Evolutionary conservation across 2,329 filamentous ascomycete species (phyloP), one percentile per base, ranked within the genome.

Genomic region (Pseudocercospora crystallina): DNA sequence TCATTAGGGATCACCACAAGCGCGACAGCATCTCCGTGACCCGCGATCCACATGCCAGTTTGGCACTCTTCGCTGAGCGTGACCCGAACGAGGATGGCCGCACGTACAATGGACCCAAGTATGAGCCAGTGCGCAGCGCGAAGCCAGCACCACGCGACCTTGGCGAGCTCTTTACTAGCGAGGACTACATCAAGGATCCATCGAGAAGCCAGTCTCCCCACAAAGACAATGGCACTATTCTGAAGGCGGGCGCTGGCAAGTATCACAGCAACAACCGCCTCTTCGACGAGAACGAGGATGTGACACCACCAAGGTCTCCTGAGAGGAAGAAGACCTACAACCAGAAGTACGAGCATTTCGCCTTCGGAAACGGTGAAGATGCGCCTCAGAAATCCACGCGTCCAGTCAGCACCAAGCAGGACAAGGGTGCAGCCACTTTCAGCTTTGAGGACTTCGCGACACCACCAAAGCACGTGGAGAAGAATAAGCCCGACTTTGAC

Each of bases 361-460:
- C 90, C 53, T 87, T 95, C 65, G 83, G 80, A 51, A 84, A 90
- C 59, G 84, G 83, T 43, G 79, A 73, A 38, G 71, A 73, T 44
- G 68, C 69, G 35, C 61, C 73, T 13, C 48, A 35, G 26, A 50
- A 51, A n/a, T 38, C 55, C 20, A 48, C 51, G 30, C 44, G 60
- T 58, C 42, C 69, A 55, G 34, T 64, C 63, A 54, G 66, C 65
- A 54, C 65, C 62, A 51, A 54, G 41, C 39, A 66, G 66, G 49
- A 61, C 64, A 65, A 77, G 14, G 69, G 78, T 46, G 75, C 79
- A 52, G 84, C 84, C 57, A 85, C 89, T 56, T 96, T 92, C 90
- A 83, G 84, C 42, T 97, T 97, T 70, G 83, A 89, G 54, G 90
- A 96, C 71, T 95, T 95, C 63, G 75, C 76, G 12, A 96, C 91